Conservation (phyloP, 2,329 filamentous ascomycete species). For the Tolypocladium tundrense region DNA sequence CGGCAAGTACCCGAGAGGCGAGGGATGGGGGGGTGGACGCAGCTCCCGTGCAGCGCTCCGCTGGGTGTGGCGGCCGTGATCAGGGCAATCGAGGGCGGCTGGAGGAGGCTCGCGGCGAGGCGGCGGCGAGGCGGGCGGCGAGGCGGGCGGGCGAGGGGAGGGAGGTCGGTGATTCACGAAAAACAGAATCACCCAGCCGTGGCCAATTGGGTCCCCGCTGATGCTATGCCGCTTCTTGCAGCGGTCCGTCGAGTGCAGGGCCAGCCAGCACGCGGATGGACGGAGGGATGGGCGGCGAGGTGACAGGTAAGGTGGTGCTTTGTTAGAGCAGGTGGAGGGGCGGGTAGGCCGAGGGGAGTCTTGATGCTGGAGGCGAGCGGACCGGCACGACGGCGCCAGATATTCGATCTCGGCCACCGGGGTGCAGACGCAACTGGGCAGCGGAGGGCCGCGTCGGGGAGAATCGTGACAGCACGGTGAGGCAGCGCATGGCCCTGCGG, state of each 20-base stretch:
- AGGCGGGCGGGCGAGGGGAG: background rate
- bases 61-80: background rate
- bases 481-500: background rate
- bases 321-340: background rate
- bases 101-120: background rate
- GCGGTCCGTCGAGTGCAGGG: background rate
- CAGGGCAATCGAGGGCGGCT: background rate
- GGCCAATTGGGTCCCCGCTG: background rate
- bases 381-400: background rate
- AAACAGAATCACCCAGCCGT: background rate
- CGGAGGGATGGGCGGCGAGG: background rate
- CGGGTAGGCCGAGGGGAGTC: background rate
- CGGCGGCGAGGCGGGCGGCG: background rate
- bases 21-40: background rate
- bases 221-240: background rate
- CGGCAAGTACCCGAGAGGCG: background rate
- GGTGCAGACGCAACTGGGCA: background rate
- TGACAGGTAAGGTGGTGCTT: background rate
- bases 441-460: background rate
- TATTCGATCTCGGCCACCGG: background rate
- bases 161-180: background rate
- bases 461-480: background rate
- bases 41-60: background rate
- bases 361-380: background rate
- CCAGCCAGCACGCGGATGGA: background rate